Percentiles rank a stretch among this genome's conserved stretches.
Evolutionary conservation across 805 yeast genomes (phyloP).

Genomic region (Yarrowia alimentaria): DNA sequence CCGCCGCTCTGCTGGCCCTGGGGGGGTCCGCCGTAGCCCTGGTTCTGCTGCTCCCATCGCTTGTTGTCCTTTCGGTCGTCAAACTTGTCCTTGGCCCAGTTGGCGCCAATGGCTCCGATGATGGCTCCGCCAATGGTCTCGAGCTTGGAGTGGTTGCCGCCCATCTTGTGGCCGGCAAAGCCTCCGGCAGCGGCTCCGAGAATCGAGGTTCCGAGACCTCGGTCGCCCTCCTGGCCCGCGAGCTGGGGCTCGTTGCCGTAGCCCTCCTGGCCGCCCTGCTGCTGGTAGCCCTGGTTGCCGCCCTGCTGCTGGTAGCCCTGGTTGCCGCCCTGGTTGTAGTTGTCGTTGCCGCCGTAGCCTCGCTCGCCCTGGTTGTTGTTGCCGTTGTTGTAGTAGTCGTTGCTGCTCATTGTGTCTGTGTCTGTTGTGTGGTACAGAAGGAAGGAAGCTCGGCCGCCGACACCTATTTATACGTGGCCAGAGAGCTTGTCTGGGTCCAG

Average conservation of each 20-base stretch:
- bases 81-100: slow-evolving; percentile 27
- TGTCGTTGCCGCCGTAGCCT: slow-evolving; percentile 3
- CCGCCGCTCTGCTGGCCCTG: slow-evolving; percentile 20
- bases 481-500: too few relatives aligned
- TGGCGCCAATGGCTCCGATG: slow-evolving; percentile 28
- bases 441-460: background rate
- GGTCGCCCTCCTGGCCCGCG: slow-evolving; percentile 3
- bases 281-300: background rate
- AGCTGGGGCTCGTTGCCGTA: slow-evolving; percentile 8
- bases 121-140: slow-evolving; percentile 28
- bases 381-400: slow-evolving; percentile 22
- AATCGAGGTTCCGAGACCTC: slow-evolving; percentile 24
- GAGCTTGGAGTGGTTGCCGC: slow-evolving; percentile 27
- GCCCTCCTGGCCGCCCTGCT: background rate
- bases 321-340: slow-evolving; percentile 18
- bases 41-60: slow-evolving; percentile 21
- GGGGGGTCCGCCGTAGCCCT: slow-evolving; percentile 16
- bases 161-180: slow-evolving; percentile 27
- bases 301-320: slow-evolving; percentile 1
- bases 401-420: slow-evolving; percentile 8
- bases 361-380: slow-evolving; percentile 1
- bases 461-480: slow-evolving; percentile 11
- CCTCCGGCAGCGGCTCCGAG: slow-evolving; percentile 29
- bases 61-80: slow-evolving; percentile 18
- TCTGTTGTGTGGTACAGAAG: background rate